Percentiles rank a stretch among this genome's conserved stretches.
These are phyloP conservation scores for Trichaptum fuscoviolaceum DNA, from an alignment of 768 basidiomycete species.

Conservation along the genomic window DNA sequence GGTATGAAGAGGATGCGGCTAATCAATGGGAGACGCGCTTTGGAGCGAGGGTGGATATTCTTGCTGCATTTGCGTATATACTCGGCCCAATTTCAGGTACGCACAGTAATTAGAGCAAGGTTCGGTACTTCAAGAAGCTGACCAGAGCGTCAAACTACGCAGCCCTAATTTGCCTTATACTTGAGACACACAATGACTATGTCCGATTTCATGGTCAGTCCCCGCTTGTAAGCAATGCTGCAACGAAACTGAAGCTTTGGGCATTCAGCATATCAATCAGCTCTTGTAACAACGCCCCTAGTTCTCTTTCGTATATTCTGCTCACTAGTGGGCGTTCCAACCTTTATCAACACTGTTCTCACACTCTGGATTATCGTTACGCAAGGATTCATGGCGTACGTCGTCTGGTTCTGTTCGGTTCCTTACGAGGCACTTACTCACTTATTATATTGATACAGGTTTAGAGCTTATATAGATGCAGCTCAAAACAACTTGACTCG, in stretches of 20 bases:
- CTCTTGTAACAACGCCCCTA: conserved; percentile 61
- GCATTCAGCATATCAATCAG: conserved; percentile 69
- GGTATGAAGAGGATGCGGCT: conserved; percentile 33
- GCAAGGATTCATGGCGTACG: conserved; percentile 54
- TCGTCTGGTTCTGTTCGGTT: conserved; percentile 9
- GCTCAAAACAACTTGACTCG: conserved; percentile 45
- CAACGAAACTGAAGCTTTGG: conserved; percentile 10
- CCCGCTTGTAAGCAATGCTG: conserved; percentile 3
- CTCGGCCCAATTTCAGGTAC: conserved; percentile 70
- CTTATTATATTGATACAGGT: conserved; percentile 28
- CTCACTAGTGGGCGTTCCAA: conserved; percentile 46
- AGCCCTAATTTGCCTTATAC: conserved; percentile 62
- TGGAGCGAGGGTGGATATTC: conserved; percentile 60
- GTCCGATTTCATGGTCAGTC: conserved; percentile 71
- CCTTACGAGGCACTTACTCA: conserved; percentile 5
- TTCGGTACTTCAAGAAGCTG: neutral
- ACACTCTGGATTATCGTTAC: conserved; percentile 39
- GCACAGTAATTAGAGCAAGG: conserved; percentile 16
- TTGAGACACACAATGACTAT: conserved; percentile 74
- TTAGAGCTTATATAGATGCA: conserved; percentile 49
- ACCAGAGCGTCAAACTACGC: neutral
- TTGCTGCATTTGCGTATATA: conserved; percentile 60
- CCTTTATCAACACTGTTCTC: conserved; percentile 45
- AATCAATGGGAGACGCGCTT: conserved; percentile 71
- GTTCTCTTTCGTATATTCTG: conserved; percentile 50